These are phyloP conservation scores for Pachyrhizus erosus DNA, from an alignment of 306 rosid species.

Conservation along the genomic window DNA sequence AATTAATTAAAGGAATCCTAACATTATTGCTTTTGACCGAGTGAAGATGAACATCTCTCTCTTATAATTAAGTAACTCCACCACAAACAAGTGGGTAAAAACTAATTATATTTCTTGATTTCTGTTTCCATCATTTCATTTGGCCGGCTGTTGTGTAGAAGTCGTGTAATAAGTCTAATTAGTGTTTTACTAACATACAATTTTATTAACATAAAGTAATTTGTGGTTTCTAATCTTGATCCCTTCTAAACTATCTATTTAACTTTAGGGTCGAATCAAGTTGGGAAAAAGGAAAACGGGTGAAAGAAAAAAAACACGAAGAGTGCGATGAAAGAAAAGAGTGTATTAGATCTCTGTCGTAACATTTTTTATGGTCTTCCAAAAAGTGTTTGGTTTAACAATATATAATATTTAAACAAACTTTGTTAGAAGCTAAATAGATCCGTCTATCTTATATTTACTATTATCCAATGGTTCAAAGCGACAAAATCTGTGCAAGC, in stretches of 20 bases:
- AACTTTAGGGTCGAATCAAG: conserved; percentile 26
- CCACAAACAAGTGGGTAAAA: conserved; percentile 45
- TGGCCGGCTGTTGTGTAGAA: conserved; percentile 5
- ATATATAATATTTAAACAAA: background rate
- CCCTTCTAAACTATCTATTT: conserved; percentile 20
- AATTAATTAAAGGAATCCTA: conserved; percentile 43
- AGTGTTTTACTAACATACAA: background rate
- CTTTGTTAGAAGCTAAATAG: conserved; percentile 20
- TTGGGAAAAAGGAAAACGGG: background rate
- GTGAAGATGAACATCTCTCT: conserved; percentile 37
- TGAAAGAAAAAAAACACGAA: background rate
- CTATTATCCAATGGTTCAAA: conserved; percentile 28
- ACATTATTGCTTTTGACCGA: conserved; percentile 53
- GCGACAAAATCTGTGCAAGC: conserved; percentile 27
- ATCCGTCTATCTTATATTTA: conserved; percentile 14
- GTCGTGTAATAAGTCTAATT: conserved; percentile 6
- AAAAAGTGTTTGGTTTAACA: background rate
- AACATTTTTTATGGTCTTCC: background rate
- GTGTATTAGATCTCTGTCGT: background rate
- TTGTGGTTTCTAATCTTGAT: conserved; percentile 24
- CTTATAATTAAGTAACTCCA: conserved; percentile 40
- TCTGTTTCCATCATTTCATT: conserved; percentile 37
- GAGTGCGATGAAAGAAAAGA: conserved; percentile 4
- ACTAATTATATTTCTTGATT: conserved; percentile 41
- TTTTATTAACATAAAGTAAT: background rate